Base-by-base conservation (phyloP, 495 filamentous ascomycete species). In the Aspergillus olivimuriae region DNA sequence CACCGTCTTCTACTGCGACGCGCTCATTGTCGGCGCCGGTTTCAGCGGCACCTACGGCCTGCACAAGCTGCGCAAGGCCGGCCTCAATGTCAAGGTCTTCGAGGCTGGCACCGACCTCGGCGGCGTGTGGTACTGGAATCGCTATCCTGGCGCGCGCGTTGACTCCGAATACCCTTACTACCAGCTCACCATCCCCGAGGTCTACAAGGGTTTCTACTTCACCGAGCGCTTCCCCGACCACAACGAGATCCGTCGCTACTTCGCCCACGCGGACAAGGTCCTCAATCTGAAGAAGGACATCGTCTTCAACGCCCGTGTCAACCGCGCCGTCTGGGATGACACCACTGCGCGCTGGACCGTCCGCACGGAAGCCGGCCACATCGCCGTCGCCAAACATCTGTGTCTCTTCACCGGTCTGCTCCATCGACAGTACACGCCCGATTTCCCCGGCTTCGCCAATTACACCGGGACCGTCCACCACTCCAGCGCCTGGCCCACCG, bases 151-250 rank as follows among this genome's bases (percentile, higher is more conserved):
- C 1, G 62, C 62, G 4, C 48, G 70, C 0, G 74, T 78, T 2
- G 79, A 82, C 52, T 70, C 61, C 8, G 53, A 68, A 37, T 63
- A 72, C 1, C 76, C 75, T 0, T 50, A 65, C 6, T 82, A 82
- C 50, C 61, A 76, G 54, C 72, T 69, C 39, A 70, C 66, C 6
- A 62, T 62, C 16, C 65, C 69, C 6, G 68, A 76, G 40, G 60
- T 75, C 4, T 79, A 63, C 56, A 64, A 74, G 33, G 65, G 66
- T 10, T 80, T 67, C 69, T 70, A 58, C 22, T 83, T 73, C 72
- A 53, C 58, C 1, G 58, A 57, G 26, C 66, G 67, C 28, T 83
- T 75, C 50, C 77, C 79, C 0, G 58, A 56, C 33, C 67, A 67
- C 37, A 32, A 56, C 2, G 74, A 82, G 41, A 50, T 83, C 2